Conservation (phyloP, 345 rosid species). For the Mercurialis annua region DNA sequence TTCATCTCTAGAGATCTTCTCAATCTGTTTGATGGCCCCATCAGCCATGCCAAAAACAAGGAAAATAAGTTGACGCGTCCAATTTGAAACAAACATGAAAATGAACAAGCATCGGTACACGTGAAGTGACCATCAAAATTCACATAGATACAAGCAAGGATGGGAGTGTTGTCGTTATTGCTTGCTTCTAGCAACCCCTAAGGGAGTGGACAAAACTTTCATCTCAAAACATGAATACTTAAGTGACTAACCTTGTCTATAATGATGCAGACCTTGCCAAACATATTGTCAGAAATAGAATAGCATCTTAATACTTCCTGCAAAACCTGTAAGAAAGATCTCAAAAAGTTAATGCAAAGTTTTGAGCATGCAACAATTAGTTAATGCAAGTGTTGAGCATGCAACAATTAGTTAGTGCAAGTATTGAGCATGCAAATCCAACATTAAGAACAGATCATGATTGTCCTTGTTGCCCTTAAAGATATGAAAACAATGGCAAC, state of each 20-base stretch:
- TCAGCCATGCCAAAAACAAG: neutral
- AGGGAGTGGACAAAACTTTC: neutral
- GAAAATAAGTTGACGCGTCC: neutral
- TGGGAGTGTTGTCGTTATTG: neutral
- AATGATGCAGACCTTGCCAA: slow-evolving; percentile 77
- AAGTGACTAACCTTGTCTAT: slow-evolving; percentile 83
- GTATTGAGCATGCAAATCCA: neutral
- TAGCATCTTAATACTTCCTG: slow-evolving; percentile 75
- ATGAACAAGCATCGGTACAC: neutral
- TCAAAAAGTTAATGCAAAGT: neutral
- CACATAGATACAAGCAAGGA: neutral
- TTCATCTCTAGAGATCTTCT: slow-evolving; percentile 69
- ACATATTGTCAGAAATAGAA: slow-evolving; percentile 63
- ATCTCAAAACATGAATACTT: slow-evolving; percentile 8
- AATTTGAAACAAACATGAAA: neutral
- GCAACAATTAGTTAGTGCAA: too few relatives aligned
- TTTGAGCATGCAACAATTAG: neutral
- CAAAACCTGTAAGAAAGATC: slow-evolving; percentile 51
- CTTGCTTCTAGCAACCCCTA: slow-evolving; percentile 2
- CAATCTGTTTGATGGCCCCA: slow-evolving; percentile 46
- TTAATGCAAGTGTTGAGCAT: too few relatives aligned
- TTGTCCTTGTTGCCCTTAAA: neutral
- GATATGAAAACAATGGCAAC: neutral
- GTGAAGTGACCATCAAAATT: neutral
- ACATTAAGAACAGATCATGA: neutral